These are phyloP conservation scores for Candida bentonensis DNA, from an alignment of 805 yeast species.

Conservation along the genomic window DNA sequence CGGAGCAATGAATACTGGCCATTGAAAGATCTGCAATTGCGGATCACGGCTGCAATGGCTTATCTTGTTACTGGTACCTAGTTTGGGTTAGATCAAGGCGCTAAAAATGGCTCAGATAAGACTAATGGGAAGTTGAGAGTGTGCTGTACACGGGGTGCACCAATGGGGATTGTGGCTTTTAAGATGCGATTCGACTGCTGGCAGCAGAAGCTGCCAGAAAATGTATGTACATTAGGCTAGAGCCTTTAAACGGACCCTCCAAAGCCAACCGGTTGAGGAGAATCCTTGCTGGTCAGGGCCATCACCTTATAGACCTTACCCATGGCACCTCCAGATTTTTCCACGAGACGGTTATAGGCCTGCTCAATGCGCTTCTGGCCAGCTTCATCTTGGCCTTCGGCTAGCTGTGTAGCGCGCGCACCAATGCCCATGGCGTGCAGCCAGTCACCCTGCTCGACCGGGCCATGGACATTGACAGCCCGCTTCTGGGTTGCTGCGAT, in stretches of 20 bases:
- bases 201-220: no score
- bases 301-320: conserved; percentile 65
- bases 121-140: no score
- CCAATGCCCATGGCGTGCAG: conserved; percentile 64
- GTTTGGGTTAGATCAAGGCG: no score
- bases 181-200: no score
- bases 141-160: no score
- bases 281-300: conserved; percentile 26
- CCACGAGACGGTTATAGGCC: conserved; percentile 51
- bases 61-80: no score
- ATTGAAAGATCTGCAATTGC: no score
- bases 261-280: not conserved
- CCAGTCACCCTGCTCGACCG: conserved; percentile 69
- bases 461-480: conserved; percentile 32
- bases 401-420: conserved; percentile 38
- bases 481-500: conserved; percentile 20
- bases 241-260: not conserved
- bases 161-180: no score
- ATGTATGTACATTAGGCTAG: no score
- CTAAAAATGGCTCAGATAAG: no score
- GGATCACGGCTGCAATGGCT: no score
- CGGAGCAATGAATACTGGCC: no score
- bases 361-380: conserved; percentile 37
- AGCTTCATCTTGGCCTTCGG: conserved; percentile 30
- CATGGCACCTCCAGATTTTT: conserved; percentile 49